Conservation (phyloP, 2,329 filamentous ascomycete species). For the Pseudogymnoascus sp. region DNA sequence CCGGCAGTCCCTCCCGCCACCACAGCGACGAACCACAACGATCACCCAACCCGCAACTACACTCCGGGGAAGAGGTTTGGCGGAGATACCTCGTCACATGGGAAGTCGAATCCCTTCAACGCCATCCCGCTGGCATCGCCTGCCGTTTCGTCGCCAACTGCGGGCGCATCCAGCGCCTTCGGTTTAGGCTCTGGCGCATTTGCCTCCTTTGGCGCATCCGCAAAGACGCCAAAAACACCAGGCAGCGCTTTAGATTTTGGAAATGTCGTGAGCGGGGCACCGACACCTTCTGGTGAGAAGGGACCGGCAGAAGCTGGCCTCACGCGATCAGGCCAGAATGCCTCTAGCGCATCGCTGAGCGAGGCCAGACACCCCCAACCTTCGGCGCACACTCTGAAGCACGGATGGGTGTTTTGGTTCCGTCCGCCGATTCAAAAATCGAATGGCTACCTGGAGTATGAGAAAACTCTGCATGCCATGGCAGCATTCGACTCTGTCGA, state of each 20-base stretch:
- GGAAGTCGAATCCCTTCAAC: constrained; percentile 69
- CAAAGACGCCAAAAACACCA: constrained; percentile 80
- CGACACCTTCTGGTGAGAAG: constrained; percentile 55
- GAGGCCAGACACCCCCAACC: constrained; percentile 38
- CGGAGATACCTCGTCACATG: constrained; percentile 64
- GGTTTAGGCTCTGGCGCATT: constrained; percentile 92
- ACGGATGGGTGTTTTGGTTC: constrained; percentile 96
- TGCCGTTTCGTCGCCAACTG: constrained; percentile 65
- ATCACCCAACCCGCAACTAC: constrained; percentile 52
- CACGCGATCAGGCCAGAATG: constrained; percentile 23
- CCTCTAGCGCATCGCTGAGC: constrained; percentile 40
- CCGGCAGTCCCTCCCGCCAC: constrained; percentile 34
- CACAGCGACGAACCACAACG: constrained; percentile 35
- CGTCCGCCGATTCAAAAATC: constrained; percentile 94
- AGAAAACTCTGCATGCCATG: constrained; percentile 87
- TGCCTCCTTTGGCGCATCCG: constrained; percentile 77
- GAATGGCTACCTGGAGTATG: constrained; percentile 79
- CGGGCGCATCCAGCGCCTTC: constrained; percentile 78
- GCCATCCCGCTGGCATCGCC: constrained; percentile 62
- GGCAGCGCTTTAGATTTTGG: constrained; percentile 73
- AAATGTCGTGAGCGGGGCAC: constrained; percentile 43
- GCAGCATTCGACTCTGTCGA: constrained; percentile 75
- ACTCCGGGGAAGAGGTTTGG: constrained; percentile 67
- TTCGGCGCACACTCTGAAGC: constrained; percentile 58
- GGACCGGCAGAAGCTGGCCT: constrained; percentile 13